Percentiles rank a stretch among this genome's conserved stretches.
Evolutionary conservation across 257 asterid species (phyloP).

Genomic region (Verbena officinalis): DNA sequence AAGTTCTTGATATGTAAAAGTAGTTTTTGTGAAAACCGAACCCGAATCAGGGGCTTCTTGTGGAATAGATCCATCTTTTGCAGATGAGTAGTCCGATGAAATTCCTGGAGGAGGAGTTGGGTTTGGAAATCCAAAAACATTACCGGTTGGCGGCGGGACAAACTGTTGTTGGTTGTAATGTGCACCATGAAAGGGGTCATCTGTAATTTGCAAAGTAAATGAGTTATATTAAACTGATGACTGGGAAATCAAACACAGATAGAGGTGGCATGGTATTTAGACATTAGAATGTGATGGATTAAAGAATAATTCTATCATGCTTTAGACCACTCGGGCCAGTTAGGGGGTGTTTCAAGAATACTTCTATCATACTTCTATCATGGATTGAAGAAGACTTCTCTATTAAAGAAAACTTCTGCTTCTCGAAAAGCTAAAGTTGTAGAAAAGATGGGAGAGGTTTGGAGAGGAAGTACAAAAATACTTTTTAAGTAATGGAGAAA

Average conservation of each 20-base stretch:
- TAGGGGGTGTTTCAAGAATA: too few species aligned
- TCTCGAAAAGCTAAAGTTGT: too few species aligned
- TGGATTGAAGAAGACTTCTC: too few species aligned
- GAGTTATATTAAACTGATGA: slow-evolving; percentile 8
- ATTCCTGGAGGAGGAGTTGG: slow-evolving; percentile 35
- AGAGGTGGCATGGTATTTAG: slow-evolving; percentile 20
- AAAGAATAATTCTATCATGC: neutral
- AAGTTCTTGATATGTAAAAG: slow-evolving; percentile 78
- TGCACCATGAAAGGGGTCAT: slow-evolving; percentile 39
- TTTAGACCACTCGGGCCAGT: neutral
- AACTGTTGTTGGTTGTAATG: slow-evolving; percentile 40
- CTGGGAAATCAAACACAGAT: slow-evolving; percentile 19
- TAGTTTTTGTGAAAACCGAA: slow-evolving; percentile 41
- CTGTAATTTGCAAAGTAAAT: slow-evolving; percentile 40
- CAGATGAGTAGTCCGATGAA: slow-evolving; percentile 38
- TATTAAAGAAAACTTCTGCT: too few species aligned
- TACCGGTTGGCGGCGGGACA: slow-evolving; percentile 37
- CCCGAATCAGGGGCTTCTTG: slow-evolving; percentile 31
- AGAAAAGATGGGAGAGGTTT: too few species aligned
- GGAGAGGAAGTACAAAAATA: too few species aligned
- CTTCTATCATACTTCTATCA: too few species aligned
- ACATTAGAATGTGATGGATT: slow-evolving; percentile 12
- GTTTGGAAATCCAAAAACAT: slow-evolving; percentile 32
- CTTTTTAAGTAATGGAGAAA: too few species aligned
- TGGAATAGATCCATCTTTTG: slow-evolving; percentile 39